Base-by-base conservation (phyloP, 306 rosid genomes). In the Luffa acutangula region DNA sequence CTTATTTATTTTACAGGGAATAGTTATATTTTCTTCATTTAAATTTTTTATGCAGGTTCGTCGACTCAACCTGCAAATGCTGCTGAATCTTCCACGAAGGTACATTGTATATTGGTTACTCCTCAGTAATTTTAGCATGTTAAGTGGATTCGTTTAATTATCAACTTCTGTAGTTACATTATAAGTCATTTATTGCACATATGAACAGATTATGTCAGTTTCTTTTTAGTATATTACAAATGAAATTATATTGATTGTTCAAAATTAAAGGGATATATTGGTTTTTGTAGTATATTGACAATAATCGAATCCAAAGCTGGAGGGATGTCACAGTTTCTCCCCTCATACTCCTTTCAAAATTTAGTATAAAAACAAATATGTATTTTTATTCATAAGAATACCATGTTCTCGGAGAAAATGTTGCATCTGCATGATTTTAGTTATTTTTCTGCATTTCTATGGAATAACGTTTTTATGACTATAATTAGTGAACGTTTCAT, bases 81-180 rank as follows among this genome's bases (percentile, higher is more conserved):
- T 25, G 70, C 86, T 80, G 87, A 88, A 88, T 80, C 92, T 83
- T 86, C 89, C 89, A 79, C 82, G 83, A 85, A 87, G 97, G 98
- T 94, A 79, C 79, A 48, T 72, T 65, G 79, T 39, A 20, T 59
- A 70, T 80, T 39, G 9, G 54, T 20, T 84, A 58, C 34, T 69
- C 21, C 0, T 14, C 39, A 48, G 5, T 49, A 46, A 73, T 31
- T 46, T 49, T 49, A 46, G 33, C 2, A 10, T 12, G 34, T 0
- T 66, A 18, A 66, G 31, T 66, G 49, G 73, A 9, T 66, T 66
- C 49, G 73, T 66, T 66, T 17, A 39, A 17, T 66, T 39, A 66
- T 39, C 5, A n/a, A 70, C 76, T 31, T 21, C 9, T 20, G 37
- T 13, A 20, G 37, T 71, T 2, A 21, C 12, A 71, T 46, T 46